Conservation (phyloP, 768 basidiomycete genomes). For the Chalciporus pseudorubinellus region DNA sequence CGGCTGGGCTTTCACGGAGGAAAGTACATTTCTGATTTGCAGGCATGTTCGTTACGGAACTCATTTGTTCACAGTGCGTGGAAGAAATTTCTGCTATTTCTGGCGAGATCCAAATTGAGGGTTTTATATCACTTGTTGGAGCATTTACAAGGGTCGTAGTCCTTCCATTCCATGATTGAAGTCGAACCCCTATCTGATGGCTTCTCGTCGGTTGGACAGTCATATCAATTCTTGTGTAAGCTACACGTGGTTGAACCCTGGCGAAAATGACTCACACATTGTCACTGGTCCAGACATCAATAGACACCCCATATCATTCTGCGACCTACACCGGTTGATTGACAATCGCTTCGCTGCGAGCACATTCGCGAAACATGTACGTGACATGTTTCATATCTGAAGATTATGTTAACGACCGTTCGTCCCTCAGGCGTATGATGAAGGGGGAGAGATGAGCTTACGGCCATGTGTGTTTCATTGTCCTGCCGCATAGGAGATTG, state of each 20-base stretch:
- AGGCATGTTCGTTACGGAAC: conserved; percentile 12
- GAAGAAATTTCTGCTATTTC: conserved; percentile 55
- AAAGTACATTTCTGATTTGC: conserved; percentile 31
- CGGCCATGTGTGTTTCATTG: conserved; percentile 16
- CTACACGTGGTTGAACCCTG: conserved; percentile 4
- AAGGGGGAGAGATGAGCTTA: conserved; percentile 49
- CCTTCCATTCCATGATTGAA: conserved; percentile 18
- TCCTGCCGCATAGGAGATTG: conserved; percentile 7
- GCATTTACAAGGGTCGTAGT: conserved; percentile 68
- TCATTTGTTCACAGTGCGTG: conserved; percentile 51
- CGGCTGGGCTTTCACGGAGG: conserved; percentile 71
- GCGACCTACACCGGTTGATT: conserved; percentile 68
- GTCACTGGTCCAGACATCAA: conserved; percentile 63
- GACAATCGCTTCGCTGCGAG: conserved; percentile 65
- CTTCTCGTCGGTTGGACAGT: conserved; percentile 40
- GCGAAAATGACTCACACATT: neutral
- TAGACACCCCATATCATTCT: conserved; percentile 59
- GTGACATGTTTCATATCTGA: conserved; percentile 12
- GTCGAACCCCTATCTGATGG: conserved; percentile 18
- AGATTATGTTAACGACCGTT: conserved; percentile 3
- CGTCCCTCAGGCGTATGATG: conserved; percentile 61
- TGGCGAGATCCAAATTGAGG: conserved; percentile 59
- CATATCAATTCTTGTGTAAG: conserved; percentile 87
- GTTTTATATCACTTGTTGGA: conserved; percentile 83
- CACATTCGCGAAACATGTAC: conserved; percentile 72